Percentiles rank a stretch among this genome's conserved stretches.
These are phyloP conservation scores for Angomonas deanei DNA, from an alignment of 208 protist species.

Conservation along the genomic window DNA sequence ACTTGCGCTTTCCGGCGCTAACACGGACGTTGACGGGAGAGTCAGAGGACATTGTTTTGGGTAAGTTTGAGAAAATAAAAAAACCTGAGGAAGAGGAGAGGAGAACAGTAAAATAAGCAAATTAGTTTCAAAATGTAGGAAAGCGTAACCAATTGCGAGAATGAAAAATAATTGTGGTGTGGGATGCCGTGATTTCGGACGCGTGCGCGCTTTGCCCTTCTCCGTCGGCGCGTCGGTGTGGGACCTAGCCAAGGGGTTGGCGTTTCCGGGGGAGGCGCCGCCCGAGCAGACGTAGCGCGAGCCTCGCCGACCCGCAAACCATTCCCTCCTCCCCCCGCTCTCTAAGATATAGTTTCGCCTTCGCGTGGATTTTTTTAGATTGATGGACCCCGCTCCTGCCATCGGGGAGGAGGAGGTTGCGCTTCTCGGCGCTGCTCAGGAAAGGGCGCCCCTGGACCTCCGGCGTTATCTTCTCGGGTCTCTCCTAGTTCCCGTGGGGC, in stretches of 20 bases:
- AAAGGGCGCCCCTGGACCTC: not conserved
- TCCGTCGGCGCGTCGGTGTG: no score
- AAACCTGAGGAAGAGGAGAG: not conserved
- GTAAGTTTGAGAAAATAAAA: not conserved
- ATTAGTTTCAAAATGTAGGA: no score
- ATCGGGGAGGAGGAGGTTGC: not conserved
- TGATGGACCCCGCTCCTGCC: no score
- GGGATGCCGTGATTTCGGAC: no score
- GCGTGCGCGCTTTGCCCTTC: no score
- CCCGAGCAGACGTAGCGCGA: no score
- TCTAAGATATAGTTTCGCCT: not conserved
- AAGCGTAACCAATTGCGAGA: no score
- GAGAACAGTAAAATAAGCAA: no score
- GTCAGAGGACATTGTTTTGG: constrained; percentile 20
- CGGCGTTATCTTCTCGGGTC: not conserved
- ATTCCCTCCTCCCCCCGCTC: not conserved
- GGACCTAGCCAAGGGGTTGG: no score
- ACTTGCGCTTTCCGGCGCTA: constrained; percentile 71
- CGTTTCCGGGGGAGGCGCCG: no score
- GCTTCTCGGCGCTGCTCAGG: not conserved
- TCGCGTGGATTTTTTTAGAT: not conserved
- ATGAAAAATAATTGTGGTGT: no score
- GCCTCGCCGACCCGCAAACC: not conserved
- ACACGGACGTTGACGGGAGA: constrained; percentile 66
- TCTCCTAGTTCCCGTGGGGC: not conserved